Evolutionary conservation across 129 eudicot genomes (phyloP).

Genomic region (Heracleum sosnowskyi): DNA sequence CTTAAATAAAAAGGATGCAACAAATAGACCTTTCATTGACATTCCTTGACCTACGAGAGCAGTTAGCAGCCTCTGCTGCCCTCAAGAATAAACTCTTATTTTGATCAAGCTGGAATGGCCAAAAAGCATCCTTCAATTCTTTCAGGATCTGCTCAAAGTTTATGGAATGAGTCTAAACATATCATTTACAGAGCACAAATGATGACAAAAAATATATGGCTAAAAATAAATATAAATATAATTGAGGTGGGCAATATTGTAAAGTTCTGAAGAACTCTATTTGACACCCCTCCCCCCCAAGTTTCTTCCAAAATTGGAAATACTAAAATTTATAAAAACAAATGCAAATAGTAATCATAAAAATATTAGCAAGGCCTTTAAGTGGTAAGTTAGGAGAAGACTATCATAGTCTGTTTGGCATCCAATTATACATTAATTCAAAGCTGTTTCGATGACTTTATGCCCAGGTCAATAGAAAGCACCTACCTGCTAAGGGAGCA

Average conservation of each 20-base stretch:
- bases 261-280: neutral
- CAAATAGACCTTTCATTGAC: conserved; percentile 39
- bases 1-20: neutral
- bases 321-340: neutral
- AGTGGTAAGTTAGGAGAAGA: neutral
- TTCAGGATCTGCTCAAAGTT: conserved; percentile 51
- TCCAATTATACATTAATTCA: neutral
- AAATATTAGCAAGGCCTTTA: neutral
- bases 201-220: neutral
- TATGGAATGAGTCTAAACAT: neutral
- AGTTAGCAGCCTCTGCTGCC: conserved; percentile 88
- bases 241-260: neutral
- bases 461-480: neutral
- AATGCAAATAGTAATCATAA: neutral
- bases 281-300: neutral
- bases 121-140: conserved; percentile 75
- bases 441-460: neutral
- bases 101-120: conserved; percentile 83
- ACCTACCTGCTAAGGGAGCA: neutral
- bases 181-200: neutral
- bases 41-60: conserved; percentile 41
- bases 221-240: too few species aligned
- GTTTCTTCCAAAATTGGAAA: neutral
- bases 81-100: conserved; percentile 60
- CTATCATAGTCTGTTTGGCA: neutral